Conservation (phyloP, 352 stramenopile genomes). For the Globisporangium spiculum region DNA sequence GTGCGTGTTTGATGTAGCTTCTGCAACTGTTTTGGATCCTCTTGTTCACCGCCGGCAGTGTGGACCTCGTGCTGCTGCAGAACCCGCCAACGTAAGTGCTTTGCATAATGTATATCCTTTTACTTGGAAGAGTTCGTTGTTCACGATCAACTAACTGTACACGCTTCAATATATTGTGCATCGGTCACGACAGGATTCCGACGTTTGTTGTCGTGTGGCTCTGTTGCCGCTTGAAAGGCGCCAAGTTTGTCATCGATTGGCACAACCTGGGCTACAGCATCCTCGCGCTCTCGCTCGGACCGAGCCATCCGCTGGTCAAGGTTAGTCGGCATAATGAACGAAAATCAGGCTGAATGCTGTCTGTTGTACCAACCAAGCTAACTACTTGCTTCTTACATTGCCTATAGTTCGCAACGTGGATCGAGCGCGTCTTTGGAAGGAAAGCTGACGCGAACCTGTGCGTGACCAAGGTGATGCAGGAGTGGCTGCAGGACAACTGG, state of each 20-base stretch:
- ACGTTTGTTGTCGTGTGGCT: slow-evolving; percentile 92
- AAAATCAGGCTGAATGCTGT: not conserved
- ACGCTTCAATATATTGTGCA: not conserved
- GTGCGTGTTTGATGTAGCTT: slow-evolving; percentile 32
- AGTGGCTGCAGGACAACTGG: slow-evolving; percentile 91
- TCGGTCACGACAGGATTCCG: slow-evolving; percentile 76
- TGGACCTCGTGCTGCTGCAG: slow-evolving; percentile 96
- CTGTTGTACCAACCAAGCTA: not conserved
- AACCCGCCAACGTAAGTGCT: slow-evolving; percentile 92
- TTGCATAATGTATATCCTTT: not conserved
- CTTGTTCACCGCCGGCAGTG: slow-evolving; percentile 56
- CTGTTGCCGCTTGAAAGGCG: slow-evolving; percentile 63
- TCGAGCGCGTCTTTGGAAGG: slow-evolving; percentile 88
- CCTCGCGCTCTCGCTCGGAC: slow-evolving; percentile 77
- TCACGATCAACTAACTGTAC: not conserved
- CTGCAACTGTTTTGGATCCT: slow-evolving; percentile 83
- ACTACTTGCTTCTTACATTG: not conserved
- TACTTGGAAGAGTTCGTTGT: not conserved
- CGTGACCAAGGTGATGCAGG: slow-evolving; percentile 95
- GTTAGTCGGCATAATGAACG: slow-evolving; percentile 19
- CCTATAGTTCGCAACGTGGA: slow-evolving; percentile 66
- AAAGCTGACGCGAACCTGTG: slow-evolving; percentile 95
- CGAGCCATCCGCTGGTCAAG: slow-evolving; percentile 67
- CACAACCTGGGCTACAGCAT: slow-evolving; percentile 99
- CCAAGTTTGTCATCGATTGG: slow-evolving; percentile 98